Percentiles rank a stretch among this genome's conserved stretches.
These are phyloP conservation scores for Amanita pseudoporphyria DNA, from an alignment of 768 basidiomycete species.

Conservation along the genomic window DNA sequence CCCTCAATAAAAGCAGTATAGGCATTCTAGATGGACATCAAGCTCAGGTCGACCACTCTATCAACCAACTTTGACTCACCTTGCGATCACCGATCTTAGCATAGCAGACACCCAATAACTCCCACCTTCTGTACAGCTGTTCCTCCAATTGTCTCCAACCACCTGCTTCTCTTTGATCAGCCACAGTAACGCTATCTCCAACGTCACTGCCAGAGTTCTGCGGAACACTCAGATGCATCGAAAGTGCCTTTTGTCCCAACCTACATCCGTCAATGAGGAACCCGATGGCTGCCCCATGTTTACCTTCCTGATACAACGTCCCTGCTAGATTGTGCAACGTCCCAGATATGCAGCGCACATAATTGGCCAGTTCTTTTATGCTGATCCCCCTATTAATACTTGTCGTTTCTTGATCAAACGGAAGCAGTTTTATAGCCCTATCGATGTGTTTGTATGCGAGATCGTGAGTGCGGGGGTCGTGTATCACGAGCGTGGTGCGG, in stretches of 20 bases:
- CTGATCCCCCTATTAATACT: constrained; percentile 9
- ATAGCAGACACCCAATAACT: constrained; percentile 72
- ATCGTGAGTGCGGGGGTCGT: constrained; percentile 37
- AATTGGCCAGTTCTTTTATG: constrained; percentile 36
- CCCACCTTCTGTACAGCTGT: constrained; percentile 66
- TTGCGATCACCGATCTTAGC: constrained; percentile 69
- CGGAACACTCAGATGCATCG: constrained; percentile 20
- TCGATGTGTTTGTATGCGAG: constrained; percentile 37
- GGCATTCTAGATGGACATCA: constrained; percentile 37
- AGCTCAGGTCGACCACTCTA: background rate
- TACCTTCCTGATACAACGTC: constrained; percentile 55
- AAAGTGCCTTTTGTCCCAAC: constrained; percentile 36
- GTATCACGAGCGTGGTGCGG: constrained; percentile 28
- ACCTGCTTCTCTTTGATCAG: constrained; percentile 19
- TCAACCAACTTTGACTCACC: constrained; percentile 29
- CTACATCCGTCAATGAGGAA: constrained; percentile 57
- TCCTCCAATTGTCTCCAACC: constrained; percentile 56
- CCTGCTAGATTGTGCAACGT: constrained; percentile 64
- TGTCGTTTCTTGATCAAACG: constrained; percentile 10
- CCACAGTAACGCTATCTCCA: constrained; percentile 3
- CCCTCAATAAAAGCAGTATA: constrained; percentile 45
- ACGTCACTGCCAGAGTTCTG: background rate
- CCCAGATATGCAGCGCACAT: constrained; percentile 60
- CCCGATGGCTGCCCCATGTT: constrained; percentile 52
- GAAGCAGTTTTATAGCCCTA: constrained; percentile 27